Percentiles rank a stretch among this genome's conserved stretches.
Evolutionary conservation across 1,139 yeast species (phyloP).

Genomic region (Geotrichum bryndzae): DNA sequence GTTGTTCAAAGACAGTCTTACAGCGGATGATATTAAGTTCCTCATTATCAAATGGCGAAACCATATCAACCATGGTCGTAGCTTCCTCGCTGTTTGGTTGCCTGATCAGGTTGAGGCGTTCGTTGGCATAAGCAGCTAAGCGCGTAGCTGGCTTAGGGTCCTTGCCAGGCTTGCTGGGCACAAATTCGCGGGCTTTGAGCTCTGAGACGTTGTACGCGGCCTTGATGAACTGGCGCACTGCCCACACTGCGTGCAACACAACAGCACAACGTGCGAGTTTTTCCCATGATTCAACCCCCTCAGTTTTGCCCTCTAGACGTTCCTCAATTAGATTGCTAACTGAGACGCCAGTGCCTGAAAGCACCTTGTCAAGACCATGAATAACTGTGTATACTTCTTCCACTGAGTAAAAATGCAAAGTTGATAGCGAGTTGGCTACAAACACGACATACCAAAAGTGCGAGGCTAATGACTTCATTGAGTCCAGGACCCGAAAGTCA

Average conservation of each 20-base stretch:
- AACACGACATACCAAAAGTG: slow-evolving; percentile 36
- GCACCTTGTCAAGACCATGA: slow-evolving; percentile 28
- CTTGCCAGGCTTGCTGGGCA: slow-evolving; percentile 17
- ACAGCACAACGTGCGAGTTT: slow-evolving; percentile 12
- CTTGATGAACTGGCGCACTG: slow-evolving; percentile 18
- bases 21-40: slow-evolving; percentile 6
- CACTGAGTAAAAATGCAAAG: slow-evolving; percentile 36
- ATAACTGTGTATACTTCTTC: slow-evolving; percentile 41
- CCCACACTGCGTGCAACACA: slow-evolving; percentile 17
- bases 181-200: slow-evolving; percentile 18
- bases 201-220: slow-evolving; percentile 19
- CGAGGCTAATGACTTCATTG: slow-evolving; percentile 17
- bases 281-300: slow-evolving; percentile 11
- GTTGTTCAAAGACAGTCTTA: slow-evolving; percentile 5
- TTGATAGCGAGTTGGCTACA: slow-evolving; percentile 40
- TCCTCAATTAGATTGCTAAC: slow-evolving; percentile 27
- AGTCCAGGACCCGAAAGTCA: slow-evolving; percentile 29
- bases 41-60: slow-evolving; percentile 4
- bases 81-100: background rate
- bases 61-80: background rate
- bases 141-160: slow-evolving; percentile 18
- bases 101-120: background rate
- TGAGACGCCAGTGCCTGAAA: slow-evolving; percentile 39
- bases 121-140: slow-evolving; percentile 4
- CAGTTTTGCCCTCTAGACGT: background rate